Base-by-base conservation (phyloP, 257 asterid species). In the Solanum lignicaule region DNA sequence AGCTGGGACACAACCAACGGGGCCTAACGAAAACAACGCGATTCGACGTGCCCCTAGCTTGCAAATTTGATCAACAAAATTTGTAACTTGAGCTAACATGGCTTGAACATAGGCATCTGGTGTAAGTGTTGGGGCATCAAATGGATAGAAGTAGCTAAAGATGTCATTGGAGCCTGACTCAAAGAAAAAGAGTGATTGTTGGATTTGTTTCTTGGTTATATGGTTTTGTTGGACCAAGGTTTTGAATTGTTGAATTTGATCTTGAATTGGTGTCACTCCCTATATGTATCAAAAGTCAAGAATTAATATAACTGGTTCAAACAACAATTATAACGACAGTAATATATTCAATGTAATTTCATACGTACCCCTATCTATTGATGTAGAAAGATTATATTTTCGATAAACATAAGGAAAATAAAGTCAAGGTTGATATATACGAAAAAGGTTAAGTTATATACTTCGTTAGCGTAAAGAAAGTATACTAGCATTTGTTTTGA, bases 1-100 rank as follows among this genome's bases (percentile, higher is more conserved):
- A 0, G 96, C 98, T 1, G 98, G 98, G 16, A 94, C 96, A 71
- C 98, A 95, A 15, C 98, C 98, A 5, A 95, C 98, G 0, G 98
- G 98, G 15, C 98, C 96, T 13, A 95, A 89, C 1, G 94, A 93
- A 88, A 94, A 94, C 11, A 94, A 2, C 0, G 93, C 94, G 16
- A 94, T 75, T 18, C 92, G 89, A 0, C 94, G 92, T 12, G 91
- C 96, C 0, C 98, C 98, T 0, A 93, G 93, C 55, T 85, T 84
- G 92, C 90, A 89, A 25, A 93, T 87, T 13, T 89, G 69, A 75
- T 91, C 87, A 5, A 95, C 39, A 55, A 93, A 91, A 1, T 4
- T 35, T 5, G 25, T 14, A 15, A 88, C 94, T 86, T 92, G 66
- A 38, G 27, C 43, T 21, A 93, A 78, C 98, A 95, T 95, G 84